These are phyloP conservation scores for Schizothecium vesticola DNA, from an alignment of 495 filamentous ascomycete genomes.

Conservation along the genomic window DNA sequence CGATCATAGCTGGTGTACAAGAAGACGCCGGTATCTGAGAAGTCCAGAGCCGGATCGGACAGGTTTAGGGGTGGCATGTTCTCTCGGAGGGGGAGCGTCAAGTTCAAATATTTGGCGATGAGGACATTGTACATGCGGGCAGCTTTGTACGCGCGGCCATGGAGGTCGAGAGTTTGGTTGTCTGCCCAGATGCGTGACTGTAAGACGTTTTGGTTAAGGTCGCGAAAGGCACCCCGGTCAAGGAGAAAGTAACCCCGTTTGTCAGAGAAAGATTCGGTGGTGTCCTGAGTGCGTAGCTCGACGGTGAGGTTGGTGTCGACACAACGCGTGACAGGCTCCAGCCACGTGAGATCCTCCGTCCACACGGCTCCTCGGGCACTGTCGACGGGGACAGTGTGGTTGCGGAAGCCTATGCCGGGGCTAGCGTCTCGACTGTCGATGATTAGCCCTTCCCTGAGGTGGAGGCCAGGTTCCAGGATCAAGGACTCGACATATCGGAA, in stretches of 20 bases:
- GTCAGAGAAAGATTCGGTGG: too few species aligned
- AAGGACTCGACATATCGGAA: neutral
- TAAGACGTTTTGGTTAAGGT: neutral
- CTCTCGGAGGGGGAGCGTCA: neutral
- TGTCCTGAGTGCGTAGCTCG: too few species aligned
- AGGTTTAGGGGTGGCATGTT: neutral
- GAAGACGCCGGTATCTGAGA: too few species aligned
- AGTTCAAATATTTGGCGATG: neutral
- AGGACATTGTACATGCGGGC: neutral
- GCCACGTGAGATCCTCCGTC: neutral
- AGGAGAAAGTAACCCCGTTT: too few species aligned
- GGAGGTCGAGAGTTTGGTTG: neutral
- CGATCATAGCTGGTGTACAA: too few species aligned
- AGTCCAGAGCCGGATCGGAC: neutral
- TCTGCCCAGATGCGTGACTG: neutral
- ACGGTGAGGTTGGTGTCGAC: constrained; percentile 3
- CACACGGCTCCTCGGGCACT: neutral
- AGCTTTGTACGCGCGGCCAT: neutral
- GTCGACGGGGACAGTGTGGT: neutral
- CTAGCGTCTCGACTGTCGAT: neutral
- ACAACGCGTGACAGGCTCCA: neutral
- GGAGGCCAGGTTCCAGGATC: neutral
- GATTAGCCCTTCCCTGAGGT: neutral
- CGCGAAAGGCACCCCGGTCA: neutral
- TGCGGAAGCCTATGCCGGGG: neutral